A percentile compares a stretch with the other conserved stretches of the same genome.
These are phyloP conservation scores for Biscogniauxia mediterranea DNA, from an alignment of 2,329 filamentous ascomycete species.

Conservation along the genomic window DNA sequence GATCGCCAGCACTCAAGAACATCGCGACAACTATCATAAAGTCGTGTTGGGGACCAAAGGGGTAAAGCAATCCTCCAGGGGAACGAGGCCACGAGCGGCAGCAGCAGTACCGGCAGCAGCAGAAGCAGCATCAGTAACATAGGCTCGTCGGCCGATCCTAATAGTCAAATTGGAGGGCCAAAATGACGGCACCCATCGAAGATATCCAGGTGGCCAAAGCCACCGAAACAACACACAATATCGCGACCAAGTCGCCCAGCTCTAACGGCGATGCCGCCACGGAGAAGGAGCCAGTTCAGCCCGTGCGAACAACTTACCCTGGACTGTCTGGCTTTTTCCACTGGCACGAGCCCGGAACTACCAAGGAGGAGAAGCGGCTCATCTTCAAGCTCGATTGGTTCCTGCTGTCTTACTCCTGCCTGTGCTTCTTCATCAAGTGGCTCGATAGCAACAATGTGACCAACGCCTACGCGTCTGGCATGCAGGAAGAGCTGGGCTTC, in stretches of 20 bases:
- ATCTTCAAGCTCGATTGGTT: conserved; percentile 32
- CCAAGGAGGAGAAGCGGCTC: conserved; percentile 34
- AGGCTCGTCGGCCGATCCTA: background rate
- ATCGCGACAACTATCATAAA: background rate
- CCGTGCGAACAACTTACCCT: background rate
- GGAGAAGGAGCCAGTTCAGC: background rate
- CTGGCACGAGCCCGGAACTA: conserved; percentile 4
- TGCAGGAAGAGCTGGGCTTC: conserved; percentile 46
- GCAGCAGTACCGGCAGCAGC: no score
- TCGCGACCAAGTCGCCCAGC: background rate
- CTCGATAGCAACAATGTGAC: conserved; percentile 46
- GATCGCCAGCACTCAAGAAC: background rate
- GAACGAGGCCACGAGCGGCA: background rate
- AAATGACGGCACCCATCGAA: conserved; percentile 3
- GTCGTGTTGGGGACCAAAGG: background rate
- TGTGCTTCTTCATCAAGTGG: conserved; percentile 48
- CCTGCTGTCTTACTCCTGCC: conserved; percentile 39
- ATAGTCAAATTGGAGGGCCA: background rate
- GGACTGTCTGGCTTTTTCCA: conserved; percentile 3
- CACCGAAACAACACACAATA: background rate
- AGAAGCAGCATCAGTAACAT: background rate
- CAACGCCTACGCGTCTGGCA: conserved; percentile 49
- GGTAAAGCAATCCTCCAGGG: background rate
- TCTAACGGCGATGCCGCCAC: background rate
- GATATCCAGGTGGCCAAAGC: conserved; percentile 3